Conservation (phyloP, 768 basidiomycete species). For the Cystoderma amianthinum region DNA sequence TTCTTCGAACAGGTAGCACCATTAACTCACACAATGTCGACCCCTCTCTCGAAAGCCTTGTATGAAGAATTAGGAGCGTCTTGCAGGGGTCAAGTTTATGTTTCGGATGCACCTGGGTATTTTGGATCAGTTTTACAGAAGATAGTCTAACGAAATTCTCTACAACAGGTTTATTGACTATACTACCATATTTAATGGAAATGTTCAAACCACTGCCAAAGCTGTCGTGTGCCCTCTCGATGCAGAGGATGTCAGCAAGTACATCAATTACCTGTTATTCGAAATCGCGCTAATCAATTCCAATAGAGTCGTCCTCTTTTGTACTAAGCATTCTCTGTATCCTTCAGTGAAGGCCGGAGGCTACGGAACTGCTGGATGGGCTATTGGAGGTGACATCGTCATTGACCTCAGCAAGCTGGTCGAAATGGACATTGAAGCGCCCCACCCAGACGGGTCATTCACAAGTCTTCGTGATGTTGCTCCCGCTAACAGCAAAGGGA, state of each 20-base stretch:
- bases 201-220: constrained; percentile 50
- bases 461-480: constrained; percentile 56
- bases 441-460: constrained; percentile 44
- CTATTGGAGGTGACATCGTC: constrained; percentile 80
- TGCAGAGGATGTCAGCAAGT: constrained; percentile 80
- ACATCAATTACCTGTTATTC: constrained; percentile 16
- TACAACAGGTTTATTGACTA: constrained; percentile 36
- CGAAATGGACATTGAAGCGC: constrained; percentile 63
- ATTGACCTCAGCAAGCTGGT: constrained; percentile 69
- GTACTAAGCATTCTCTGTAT: constrained; percentile 58
- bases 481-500: constrained; percentile 47
- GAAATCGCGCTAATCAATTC: constrained; percentile 1
- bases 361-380: constrained; percentile 88
- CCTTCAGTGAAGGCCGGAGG: constrained; percentile 87
- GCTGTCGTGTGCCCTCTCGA: constrained; percentile 71
- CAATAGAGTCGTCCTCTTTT: constrained; percentile 64
- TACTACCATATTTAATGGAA: constrained; percentile 70
- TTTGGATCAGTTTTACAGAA: neutral
- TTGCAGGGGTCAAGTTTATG: constrained; percentile 41
- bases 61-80: constrained; percentile 37
- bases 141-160: constrained; percentile 3
- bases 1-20: neutral
- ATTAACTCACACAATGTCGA: constrained; percentile 8
- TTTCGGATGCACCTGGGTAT: constrained; percentile 26
- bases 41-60: constrained; percentile 23